These are phyloP conservation scores for Lactarius evosmus DNA, from an alignment of 768 basidiomycete species.

Conservation along the genomic window DNA sequence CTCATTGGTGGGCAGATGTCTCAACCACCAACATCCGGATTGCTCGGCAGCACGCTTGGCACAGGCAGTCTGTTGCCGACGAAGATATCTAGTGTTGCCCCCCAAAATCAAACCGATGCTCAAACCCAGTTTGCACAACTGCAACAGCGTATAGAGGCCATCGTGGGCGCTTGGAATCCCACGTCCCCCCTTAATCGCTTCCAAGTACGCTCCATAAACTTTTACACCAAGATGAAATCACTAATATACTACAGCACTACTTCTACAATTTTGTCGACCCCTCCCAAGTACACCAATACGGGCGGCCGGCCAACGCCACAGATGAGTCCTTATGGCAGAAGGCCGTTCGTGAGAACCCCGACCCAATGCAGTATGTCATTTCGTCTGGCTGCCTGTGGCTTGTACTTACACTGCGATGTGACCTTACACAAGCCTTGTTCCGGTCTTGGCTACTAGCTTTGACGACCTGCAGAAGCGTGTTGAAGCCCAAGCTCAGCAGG, in stretches of 20 bases:
- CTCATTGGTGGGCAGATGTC: constrained; percentile 18
- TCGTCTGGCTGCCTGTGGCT: constrained; percentile 12
- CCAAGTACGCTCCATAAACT: constrained; percentile 50
- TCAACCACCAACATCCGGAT: constrained; percentile 21
- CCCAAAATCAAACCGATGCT: constrained; percentile 54
- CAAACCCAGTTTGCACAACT: constrained; percentile 55
- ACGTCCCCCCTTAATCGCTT: constrained; percentile 68
- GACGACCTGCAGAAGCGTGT: constrained; percentile 78
- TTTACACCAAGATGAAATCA: not conserved
- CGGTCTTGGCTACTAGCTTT: constrained; percentile 76
- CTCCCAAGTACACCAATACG: constrained; percentile 58
- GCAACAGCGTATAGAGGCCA: constrained; percentile 56
- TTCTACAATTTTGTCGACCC: constrained; percentile 87
- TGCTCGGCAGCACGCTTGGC: constrained; percentile 28
- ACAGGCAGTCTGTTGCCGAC: constrained; percentile 28
- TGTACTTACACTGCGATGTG: constrained; percentile 8
- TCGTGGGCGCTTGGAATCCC: constrained; percentile 72
- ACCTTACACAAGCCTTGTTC: constrained; percentile 55
- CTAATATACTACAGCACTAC: constrained; percentile 50
- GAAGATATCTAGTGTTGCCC: constrained; percentile 35
- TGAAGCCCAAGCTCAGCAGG: constrained; percentile 67
- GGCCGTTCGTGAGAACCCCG: constrained; percentile 77
- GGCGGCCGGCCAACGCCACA: constrained; percentile 65
- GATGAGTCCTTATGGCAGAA: constrained; percentile 76
- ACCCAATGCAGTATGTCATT: constrained; percentile 62